Percentiles rank a stretch among this genome's conserved stretches.
phyloP scores from a whole-genome alignment of 179 eudicot species.

The Corrigiola litoralis region DNA sequence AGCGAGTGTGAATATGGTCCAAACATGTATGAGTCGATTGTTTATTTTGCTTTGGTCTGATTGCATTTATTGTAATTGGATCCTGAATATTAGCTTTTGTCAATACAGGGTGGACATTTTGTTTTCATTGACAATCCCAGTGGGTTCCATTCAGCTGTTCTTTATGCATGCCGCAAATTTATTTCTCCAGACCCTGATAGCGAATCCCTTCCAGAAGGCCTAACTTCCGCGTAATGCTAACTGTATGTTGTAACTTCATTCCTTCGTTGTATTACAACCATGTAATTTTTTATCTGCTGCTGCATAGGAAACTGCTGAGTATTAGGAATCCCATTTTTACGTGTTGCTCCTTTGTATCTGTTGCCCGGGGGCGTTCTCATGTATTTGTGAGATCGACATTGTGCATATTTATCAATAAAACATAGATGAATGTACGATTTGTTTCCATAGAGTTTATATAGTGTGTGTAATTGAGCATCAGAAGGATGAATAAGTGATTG shows the following conservation, averaged over 20 bases:
- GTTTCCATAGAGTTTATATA: no score
- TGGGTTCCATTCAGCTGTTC: slow-evolving; percentile 75
- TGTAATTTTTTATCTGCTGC: slow-evolving; percentile 5
- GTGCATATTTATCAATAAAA: slow-evolving; percentile 17
- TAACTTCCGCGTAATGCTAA: slow-evolving; percentile 40
- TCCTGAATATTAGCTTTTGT: neutral
- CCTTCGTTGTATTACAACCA: neutral
- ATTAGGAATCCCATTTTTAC: neutral
- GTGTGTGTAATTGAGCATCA: no score
- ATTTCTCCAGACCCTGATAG: slow-evolving; percentile 41
- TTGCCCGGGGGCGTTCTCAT: neutral
- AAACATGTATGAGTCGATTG: neutral
- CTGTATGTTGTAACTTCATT: slow-evolving; percentile 20
- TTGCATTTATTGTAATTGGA: no score
- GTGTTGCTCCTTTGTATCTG: neutral
- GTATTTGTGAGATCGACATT: slow-evolving; percentile 1
- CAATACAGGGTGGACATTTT: slow-evolving; percentile 80
- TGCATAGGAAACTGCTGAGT: neutral
- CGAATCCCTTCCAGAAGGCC: slow-evolving; percentile 62
- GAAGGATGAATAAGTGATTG: no score
- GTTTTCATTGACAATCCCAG: slow-evolving; percentile 72
- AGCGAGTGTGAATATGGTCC: neutral
- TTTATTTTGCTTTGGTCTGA: neutral
- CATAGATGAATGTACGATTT: neutral
- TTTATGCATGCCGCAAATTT: slow-evolving; percentile 66